A percentile compares a stretch with the other conserved stretches of the same genome.
phyloP scores from a whole-genome alignment of 768 basidiomycete genomes.

The Leucogyrophana mollusca region DNA sequence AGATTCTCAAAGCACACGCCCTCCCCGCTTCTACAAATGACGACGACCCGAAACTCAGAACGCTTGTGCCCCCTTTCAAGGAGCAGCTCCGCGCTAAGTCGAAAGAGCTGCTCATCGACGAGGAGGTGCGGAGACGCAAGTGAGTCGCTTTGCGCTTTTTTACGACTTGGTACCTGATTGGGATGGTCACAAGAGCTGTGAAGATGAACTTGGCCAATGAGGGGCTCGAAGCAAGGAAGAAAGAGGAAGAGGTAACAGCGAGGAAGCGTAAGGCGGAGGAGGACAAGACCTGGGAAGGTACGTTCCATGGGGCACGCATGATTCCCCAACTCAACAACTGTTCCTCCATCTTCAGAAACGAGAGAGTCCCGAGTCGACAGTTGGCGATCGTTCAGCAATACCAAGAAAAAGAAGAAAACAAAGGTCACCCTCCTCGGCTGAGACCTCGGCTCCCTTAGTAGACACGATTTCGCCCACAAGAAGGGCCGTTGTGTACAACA shows the following conservation, averaged over 20 bases:
- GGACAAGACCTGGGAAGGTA: constrained; percentile 89
- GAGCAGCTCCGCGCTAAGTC: constrained; percentile 65
- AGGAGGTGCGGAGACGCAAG: constrained; percentile 85
- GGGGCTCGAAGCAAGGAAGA: constrained; percentile 89
- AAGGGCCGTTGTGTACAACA: no score
- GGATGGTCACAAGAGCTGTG: constrained; percentile 52
- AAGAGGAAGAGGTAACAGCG: constrained; percentile 77
- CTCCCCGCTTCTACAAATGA: constrained; percentile 61
- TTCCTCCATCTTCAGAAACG: constrained; percentile 43
- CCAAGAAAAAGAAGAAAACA: constrained; percentile 82
- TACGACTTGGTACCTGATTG: neutral
- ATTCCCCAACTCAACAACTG: neutral
- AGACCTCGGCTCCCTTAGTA: constrained; percentile 18
- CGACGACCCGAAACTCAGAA: constrained; percentile 55
- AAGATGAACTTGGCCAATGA: constrained; percentile 93
- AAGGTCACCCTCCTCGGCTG: constrained; percentile 68
- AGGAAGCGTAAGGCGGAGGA: constrained; percentile 89
- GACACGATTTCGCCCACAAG: no score
- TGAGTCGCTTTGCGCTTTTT: constrained; percentile 33
- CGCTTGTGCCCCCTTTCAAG: constrained; percentile 63
- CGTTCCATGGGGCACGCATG: constrained; percentile 10
- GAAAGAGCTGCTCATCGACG: constrained; percentile 87
- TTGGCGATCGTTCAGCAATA: constrained; percentile 73
- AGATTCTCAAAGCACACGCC: constrained; percentile 60
- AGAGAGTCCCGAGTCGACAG: constrained; percentile 82